Percentiles rank a stretch among this genome's conserved stretches.
Conservation (phyloP, 2,329 filamentous ascomycete genomes). For the Dactylellina drechsleri region DNA sequence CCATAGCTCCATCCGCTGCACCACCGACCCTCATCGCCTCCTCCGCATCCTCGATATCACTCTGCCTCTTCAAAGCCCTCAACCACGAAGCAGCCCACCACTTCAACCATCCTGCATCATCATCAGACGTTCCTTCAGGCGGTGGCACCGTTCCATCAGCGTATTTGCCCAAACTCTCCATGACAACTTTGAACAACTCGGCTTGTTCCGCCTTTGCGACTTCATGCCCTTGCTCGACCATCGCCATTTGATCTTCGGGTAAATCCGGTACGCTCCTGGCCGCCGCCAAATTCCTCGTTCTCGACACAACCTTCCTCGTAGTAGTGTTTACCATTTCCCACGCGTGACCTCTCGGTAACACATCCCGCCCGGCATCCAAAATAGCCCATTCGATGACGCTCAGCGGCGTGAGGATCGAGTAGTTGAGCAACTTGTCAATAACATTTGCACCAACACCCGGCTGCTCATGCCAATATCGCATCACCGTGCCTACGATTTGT, state of each 20-base stretch:
- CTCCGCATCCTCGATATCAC: conserved; percentile 83
- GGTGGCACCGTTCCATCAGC: conserved; percentile 34
- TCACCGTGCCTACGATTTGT: conserved; percentile 90
- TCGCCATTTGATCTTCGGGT: conserved; percentile 64
- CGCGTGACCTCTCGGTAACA: conserved; percentile 77
- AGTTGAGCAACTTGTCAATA: conserved; percentile 96
- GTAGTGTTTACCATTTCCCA: conserved; percentile 93
- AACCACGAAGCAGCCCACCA: conserved; percentile 89
- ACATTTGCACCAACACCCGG: conserved; percentile 92
- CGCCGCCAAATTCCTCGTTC: conserved; percentile 80
- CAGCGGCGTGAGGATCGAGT: conserved; percentile 87
- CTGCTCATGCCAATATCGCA: conserved; percentile 92
- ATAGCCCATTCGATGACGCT: conserved; percentile 92
- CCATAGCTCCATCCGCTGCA: conserved; percentile 17
- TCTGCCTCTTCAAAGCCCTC: conserved; percentile 81
- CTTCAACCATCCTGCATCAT: conserved; percentile 73
- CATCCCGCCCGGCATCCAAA: conserved; percentile 73
- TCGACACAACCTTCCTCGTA: conserved; percentile 86
- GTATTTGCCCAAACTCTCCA: conserved; percentile 72
- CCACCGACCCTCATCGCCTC: conserved; percentile 61
- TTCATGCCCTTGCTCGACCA: conserved; percentile 73
- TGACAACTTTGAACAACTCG: conserved; percentile 76
- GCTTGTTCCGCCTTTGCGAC: conserved; percentile 79
- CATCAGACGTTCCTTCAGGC: conserved; percentile 68
- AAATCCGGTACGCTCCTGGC: conserved; percentile 69